Evolutionary conservation across 768 basidiomycete species (phyloP).

Genomic region (Macrolepiota dolichaula): DNA sequence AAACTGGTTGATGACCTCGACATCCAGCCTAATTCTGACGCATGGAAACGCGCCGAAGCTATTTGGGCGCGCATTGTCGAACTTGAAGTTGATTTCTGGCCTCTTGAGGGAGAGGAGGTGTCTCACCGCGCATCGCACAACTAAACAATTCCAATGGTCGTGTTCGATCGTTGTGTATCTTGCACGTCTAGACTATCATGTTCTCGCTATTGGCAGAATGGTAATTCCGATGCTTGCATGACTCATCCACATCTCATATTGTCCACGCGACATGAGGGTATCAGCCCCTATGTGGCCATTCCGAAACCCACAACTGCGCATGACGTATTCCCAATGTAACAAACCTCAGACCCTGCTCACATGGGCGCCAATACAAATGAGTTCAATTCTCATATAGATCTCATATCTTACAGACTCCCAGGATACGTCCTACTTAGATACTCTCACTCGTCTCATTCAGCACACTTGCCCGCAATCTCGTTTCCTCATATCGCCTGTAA

Average conservation of each 20-base stretch:
- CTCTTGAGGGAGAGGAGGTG: constrained; percentile 34
- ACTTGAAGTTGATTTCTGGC: constrained; percentile 63
- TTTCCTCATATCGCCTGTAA: neutral
- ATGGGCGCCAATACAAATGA: neutral
- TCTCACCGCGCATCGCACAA: neutral
- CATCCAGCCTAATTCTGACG: constrained; percentile 30
- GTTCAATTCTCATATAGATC: neutral
- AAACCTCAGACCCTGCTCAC: neutral
- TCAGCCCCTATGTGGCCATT: neutral
- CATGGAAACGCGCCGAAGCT: constrained; percentile 38
- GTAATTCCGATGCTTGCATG: neutral
- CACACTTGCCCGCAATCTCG: neutral
- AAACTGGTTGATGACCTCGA: constrained; percentile 42
- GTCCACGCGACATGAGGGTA: too few species aligned
- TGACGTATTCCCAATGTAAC: neutral
- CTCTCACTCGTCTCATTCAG: too few species aligned
- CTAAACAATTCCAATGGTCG: neutral
- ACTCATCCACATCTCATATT: too few species aligned
- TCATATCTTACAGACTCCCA: too few species aligned
- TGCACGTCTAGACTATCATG: neutral
- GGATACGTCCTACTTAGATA: too few species aligned
- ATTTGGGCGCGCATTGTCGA: constrained; percentile 60
- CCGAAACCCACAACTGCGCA: constrained; percentile 2
- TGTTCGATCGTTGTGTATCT: neutral
- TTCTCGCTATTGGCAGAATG: neutral